Conservation (phyloP, 2,329 filamentous ascomycete species). For the Huntiella omanensis region DNA sequence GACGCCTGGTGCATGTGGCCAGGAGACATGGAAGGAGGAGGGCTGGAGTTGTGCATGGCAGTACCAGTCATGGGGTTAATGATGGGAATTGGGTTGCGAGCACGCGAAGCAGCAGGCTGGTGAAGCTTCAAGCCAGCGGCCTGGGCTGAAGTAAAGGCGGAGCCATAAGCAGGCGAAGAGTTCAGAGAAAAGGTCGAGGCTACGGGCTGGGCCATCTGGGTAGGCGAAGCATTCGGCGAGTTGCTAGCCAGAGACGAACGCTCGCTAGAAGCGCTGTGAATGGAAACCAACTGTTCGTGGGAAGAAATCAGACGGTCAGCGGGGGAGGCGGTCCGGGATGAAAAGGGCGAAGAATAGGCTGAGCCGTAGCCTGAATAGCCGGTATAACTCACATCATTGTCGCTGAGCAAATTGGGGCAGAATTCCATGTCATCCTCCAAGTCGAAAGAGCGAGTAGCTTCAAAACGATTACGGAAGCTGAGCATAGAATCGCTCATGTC, state of each 20-base stretch:
- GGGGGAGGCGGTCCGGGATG: conserved; percentile 12
- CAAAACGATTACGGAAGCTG: conserved; percentile 71
- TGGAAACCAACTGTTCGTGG: conserved; percentile 57
- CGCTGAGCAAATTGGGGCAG: conserved; percentile 78
- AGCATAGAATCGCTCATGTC: conserved; percentile 51
- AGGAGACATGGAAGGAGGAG: conserved; percentile 53
- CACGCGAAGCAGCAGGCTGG: conserved; percentile 74
- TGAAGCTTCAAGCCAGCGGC: conserved; percentile 60
- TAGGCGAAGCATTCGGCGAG: conserved; percentile 78
- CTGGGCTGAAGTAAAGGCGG: conserved; percentile 46
- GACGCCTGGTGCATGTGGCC: conserved; percentile 33
- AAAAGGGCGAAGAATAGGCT: conserved; percentile 3
- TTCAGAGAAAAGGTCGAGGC: conserved; percentile 59
- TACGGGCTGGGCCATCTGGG: conserved; percentile 68
- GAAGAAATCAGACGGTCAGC: conserved; percentile 17
- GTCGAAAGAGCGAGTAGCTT: conserved; percentile 84
- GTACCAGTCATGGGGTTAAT: conserved; percentile 88
- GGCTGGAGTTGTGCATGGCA: conserved; percentile 53
- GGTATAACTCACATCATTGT: conserved; percentile 60
- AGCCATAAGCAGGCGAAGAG: conserved; percentile 46
- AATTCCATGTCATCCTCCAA: conserved; percentile 93
- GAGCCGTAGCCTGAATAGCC: background rate
- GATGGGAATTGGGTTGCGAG: conserved; percentile 91
- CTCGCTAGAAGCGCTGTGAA: conserved; percentile 85
- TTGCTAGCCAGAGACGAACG: conserved; percentile 88